Percentiles rank a stretch among this genome's conserved stretches.
Evolutionary conservation across 2,329 filamentous ascomycete species (phyloP).

Genomic region (Graphilbum sp.): DNA sequence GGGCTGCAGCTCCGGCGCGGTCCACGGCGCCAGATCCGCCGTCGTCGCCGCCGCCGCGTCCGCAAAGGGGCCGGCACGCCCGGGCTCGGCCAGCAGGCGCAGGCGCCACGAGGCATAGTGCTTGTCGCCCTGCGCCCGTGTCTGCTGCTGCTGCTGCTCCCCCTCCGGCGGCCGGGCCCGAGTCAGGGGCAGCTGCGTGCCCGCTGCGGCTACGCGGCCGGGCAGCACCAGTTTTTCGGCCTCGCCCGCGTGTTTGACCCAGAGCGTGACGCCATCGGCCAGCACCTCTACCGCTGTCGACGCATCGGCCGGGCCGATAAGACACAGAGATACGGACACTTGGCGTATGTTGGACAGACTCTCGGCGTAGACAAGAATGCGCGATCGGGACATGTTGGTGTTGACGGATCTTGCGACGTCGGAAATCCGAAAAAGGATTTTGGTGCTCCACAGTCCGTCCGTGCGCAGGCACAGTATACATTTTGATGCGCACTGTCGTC

Average conservation of each 20-base stretch:
- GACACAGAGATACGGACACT: constrained; percentile 38
- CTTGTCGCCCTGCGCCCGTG: constrained; percentile 8
- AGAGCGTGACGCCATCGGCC: constrained; percentile 26
- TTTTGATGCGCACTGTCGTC: too few relatives aligned
- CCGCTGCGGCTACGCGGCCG: constrained; percentile 17
- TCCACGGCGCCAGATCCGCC: constrained; percentile 30
- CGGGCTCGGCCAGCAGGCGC: constrained; percentile 17
- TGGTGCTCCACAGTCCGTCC: too few relatives aligned
- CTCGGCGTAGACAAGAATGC: constrained; percentile 39
- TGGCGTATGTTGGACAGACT: constrained; percentile 48
- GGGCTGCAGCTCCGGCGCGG: constrained; percentile 28
- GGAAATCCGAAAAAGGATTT: too few relatives aligned
- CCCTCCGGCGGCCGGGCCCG: constrained; percentile 20
- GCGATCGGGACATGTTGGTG: background rate
- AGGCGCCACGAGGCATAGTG: constrained; percentile 30
- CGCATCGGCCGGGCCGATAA: constrained; percentile 25
- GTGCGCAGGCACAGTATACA: too few relatives aligned
- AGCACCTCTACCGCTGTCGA: constrained; percentile 28
- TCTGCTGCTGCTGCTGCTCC: constrained; percentile 8
- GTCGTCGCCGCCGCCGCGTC: constrained; percentile 1
- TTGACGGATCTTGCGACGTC: background rate
- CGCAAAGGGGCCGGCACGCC: constrained; percentile 6
- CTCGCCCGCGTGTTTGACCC: constrained; percentile 28
- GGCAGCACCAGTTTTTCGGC: constrained; percentile 24
- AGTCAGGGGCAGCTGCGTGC: constrained; percentile 13